A percentile compares a stretch with the other conserved stretches of the same genome.
Conservation (phyloP, 2,329 filamentous ascomycete species). For the Pseudofabraea citricarpa region DNA sequence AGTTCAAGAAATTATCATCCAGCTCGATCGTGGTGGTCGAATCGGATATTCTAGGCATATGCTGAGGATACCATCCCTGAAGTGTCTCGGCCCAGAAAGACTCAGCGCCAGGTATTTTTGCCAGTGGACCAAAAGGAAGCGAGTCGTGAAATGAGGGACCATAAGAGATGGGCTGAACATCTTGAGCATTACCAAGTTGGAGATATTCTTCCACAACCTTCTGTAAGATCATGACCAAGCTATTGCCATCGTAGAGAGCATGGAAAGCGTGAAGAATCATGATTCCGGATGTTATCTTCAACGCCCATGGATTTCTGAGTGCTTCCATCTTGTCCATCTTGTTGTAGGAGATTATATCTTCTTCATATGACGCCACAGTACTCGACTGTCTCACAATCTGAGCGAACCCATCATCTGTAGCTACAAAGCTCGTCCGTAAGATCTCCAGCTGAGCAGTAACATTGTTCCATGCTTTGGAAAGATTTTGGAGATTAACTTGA, state of each 20-base stretch:
- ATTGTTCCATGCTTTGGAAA: conserved; percentile 54
- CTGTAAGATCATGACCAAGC: conserved; percentile 63
- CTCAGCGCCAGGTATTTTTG: conserved; percentile 38
- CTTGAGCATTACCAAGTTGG: conserved; percentile 7
- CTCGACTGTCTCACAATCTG: conserved; percentile 58
- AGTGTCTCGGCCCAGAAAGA: conserved; percentile 58
- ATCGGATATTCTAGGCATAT: conserved; percentile 6
- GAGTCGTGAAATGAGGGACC: conserved; percentile 60
- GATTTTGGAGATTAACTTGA: conserved; percentile 35
- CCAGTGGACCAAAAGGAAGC: conserved; percentile 65
- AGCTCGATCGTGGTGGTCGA: conserved; percentile 15
- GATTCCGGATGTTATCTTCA: conserved; percentile 16
- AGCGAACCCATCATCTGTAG: conserved; percentile 69
- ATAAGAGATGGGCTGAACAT: conserved; percentile 17
- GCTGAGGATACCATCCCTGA: conserved; percentile 13
- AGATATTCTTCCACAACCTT: conserved; percentile 51
- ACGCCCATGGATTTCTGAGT: conserved; percentile 20
- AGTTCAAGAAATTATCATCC: conserved; percentile 27
- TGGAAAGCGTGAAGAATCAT: conserved; percentile 75
- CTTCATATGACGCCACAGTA: conserved; percentile 36
- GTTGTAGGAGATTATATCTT: conserved; percentile 24
- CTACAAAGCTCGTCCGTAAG: conserved; percentile 67
- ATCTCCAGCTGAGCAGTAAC: conserved; percentile 53
- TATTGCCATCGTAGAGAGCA: conserved; percentile 80
- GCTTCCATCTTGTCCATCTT: conserved; percentile 17